Evolutionary conservation across 2,329 filamentous ascomycete genomes (phyloP).

Genomic region (Colletotrichum magnum): DNA sequence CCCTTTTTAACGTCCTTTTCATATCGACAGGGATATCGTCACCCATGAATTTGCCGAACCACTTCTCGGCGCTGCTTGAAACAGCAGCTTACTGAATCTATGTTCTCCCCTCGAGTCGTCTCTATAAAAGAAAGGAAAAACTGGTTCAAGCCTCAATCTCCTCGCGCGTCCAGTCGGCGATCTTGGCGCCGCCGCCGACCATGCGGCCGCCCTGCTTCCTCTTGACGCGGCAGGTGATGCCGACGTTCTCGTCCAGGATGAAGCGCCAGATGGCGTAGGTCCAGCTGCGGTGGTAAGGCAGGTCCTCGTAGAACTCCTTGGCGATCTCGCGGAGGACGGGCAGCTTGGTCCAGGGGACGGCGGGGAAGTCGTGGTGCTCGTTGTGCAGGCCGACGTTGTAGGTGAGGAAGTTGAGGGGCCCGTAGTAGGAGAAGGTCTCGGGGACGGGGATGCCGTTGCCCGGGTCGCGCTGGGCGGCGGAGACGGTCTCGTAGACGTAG

Average conservation of each 20-base stretch:
- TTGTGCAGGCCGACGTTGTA: constrained; percentile 99
- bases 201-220: constrained; percentile 80
- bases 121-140: no score
- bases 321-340: constrained; percentile 84
- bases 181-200: constrained; percentile 63
- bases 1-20: not conserved
- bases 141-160: constrained; percentile 74
- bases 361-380: constrained; percentile 99
- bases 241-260: constrained; percentile 89
- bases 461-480: constrained; percentile 68
- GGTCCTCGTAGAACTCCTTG: constrained; percentile 89
- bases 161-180: constrained; percentile 71
- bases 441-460: constrained; percentile 78
- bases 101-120: not conserved
- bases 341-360: constrained; percentile 93
- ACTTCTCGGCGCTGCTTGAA: not conserved
- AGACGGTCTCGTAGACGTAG: constrained; percentile 81
- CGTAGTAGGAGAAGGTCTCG: constrained; percentile 98
- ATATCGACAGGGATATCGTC: constrained; percentile 14
- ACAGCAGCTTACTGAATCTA: not conserved
- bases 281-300: constrained; percentile 93
- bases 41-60: not conserved
- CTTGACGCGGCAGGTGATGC: constrained; percentile 94
- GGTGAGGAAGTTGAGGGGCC: constrained; percentile 88
- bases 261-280: constrained; percentile 95